Conservation (phyloP, 371 early-diverging fungal genomes). For the Cokeromyces recurvatus region DNA sequence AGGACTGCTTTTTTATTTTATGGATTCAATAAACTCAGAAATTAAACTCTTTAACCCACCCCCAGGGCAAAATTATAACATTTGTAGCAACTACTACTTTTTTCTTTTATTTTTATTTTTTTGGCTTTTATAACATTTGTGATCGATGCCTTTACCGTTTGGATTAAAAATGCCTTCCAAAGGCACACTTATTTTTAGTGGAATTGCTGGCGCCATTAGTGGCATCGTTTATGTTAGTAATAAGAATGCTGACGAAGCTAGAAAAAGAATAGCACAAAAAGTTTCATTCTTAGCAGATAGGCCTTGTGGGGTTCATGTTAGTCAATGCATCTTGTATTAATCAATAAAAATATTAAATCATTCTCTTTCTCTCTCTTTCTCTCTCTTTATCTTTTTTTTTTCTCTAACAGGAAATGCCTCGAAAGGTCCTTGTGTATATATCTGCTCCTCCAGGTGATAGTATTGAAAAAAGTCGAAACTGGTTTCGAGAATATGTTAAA, state of each 20-base stretch:
- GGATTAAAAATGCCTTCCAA: slow-evolving; percentile 47
- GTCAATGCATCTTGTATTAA: background rate
- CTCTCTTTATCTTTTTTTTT: no score
- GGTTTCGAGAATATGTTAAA: slow-evolving; percentile 66
- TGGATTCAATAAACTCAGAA: no score
- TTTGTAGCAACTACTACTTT: no score
- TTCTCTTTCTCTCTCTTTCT: no score
- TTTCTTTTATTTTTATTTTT: no score
- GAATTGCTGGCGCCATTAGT: slow-evolving; percentile 40
- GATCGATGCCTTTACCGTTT: slow-evolving; percentile 31
- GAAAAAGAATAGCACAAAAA: slow-evolving; percentile 39
- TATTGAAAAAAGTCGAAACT: slow-evolving; percentile 61
- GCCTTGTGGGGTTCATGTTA: slow-evolving; percentile 54
- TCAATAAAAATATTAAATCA: background rate
- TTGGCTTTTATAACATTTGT: no score
- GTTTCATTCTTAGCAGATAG: slow-evolving; percentile 56
- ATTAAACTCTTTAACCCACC: no score
- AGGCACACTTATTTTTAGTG: slow-evolving; percentile 55
- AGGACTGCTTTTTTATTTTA: no score
- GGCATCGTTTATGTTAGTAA: slow-evolving; percentile 54
- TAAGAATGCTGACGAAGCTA: slow-evolving; percentile 43
- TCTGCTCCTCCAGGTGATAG: slow-evolving; percentile 65
- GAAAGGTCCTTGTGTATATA: slow-evolving; percentile 61
- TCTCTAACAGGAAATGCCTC: slow-evolving; percentile 52
- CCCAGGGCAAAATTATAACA: no score